Evolutionary conservation across 2,329 filamentous ascomycete species (phyloP), one percentile per base, ranked within the genome.

Genomic region (Arthrobotrys megalospora): DNA sequence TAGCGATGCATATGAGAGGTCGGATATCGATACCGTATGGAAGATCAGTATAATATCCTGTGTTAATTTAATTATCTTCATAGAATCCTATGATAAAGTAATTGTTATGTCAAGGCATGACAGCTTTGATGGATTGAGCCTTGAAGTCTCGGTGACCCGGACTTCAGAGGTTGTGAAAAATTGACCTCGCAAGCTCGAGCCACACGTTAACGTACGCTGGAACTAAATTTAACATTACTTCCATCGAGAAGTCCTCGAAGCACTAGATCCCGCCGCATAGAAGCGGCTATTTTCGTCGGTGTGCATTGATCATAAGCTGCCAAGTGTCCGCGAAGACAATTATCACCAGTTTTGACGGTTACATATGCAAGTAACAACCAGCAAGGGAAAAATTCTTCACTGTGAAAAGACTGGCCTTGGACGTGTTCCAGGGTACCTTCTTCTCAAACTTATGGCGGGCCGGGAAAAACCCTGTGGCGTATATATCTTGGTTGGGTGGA

Each of bases 21-120:
- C 52, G 32, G 52, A 32, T 58, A 58, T 58, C 52, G 52, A 58
- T 58, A 38, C 52, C 52, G 12, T 53, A 24, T 53, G 8, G 6
- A 14, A 53, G 24, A 16, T 58, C 1, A 21, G 14, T 7, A 36
- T 21, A 19, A 10, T 58, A 38, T 21, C 52, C 52, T 19, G 52
- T n/a, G 14, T 36, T 55, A 36, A 55, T 55, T 38, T 6, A 16
- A 45, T 6, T 45, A 45, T 45, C 41, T n/a, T 14, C 12, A 2
- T n/a, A 16, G n/a, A 45, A 45, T 45, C 41, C 41, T 45, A 45
- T 45, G 41, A 12, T 16, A 38, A 6, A 38, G 36, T 38, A 12
- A 12, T 38, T 12, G 8, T 38, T 12, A 38, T 10, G 12, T 38
- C 36, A 12, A 12, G 2, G 12, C 36, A 38, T 38, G 36, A 38